Conservation (phyloP, 2,329 filamentous ascomycete species). For the Drechslera avenae region DNA sequence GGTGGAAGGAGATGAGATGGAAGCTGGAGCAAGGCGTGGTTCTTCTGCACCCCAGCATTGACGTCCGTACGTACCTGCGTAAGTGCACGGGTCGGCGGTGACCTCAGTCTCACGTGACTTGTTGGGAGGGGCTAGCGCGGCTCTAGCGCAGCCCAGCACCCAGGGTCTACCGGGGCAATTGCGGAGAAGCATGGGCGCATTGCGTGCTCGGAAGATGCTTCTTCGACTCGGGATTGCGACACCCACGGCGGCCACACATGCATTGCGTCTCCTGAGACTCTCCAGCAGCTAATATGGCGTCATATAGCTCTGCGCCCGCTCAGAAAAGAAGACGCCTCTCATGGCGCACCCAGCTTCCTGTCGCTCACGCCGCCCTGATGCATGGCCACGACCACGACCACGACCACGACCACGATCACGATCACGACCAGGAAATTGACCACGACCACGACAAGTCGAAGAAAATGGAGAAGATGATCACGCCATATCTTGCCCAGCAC, state of each 20-base stretch:
- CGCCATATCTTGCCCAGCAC: conserved; percentile 87
- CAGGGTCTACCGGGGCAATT: too few species aligned
- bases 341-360: conserved; percentile 34
- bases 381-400: conserved; percentile 47
- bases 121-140: too few species aligned
- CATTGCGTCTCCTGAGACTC: conserved; percentile 9
- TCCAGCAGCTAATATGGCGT: conserved; percentile 19
- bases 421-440: too few species aligned
- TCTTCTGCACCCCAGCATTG: too few species aligned
- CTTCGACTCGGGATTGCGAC: conserved; percentile 22
- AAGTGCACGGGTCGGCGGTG: too few species aligned
- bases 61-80: too few species aligned
- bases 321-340: conserved; percentile 35
- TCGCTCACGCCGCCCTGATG: conserved; percentile 39
- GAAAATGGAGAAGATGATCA: conserved; percentile 77
- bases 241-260: conserved; percentile 18
- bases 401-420: conserved; percentile 44
- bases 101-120: not conserved
- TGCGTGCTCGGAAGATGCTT: conserved; percentile 23
- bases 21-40: not conserved
- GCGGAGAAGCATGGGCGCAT: conserved; percentile 3
- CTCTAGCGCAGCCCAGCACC: too few species aligned
- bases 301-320: conserved; percentile 27
- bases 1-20: not conserved
- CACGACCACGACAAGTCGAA: conserved; percentile 51